Percentiles rank a stretch among this genome's conserved stretches.
Conservation (phyloP, 129 eudicot genomes). For the Pseudognaphalium luteoalbum region DNA sequence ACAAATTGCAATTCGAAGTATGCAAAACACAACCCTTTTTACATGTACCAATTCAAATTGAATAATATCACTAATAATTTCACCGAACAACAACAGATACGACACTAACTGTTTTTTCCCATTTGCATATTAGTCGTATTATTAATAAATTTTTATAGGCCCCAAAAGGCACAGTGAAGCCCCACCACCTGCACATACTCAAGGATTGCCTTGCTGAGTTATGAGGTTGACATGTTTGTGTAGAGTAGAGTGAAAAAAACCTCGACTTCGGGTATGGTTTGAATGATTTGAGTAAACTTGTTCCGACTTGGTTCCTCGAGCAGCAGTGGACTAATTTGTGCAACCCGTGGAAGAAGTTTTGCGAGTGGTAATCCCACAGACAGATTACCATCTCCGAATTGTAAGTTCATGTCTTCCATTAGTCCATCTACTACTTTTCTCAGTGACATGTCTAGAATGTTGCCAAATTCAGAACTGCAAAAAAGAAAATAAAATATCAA, state of each 20-base stretch:
- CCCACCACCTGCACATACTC: background rate
- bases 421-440: constrained; percentile 59
- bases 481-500: background rate
- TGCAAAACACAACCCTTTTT: background rate
- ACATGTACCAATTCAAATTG: background rate
- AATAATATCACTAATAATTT: background rate
- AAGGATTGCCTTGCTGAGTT: background rate
- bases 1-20: background rate
- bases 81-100: background rate
- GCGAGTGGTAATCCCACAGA: constrained; percentile 65
- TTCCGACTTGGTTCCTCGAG: constrained; percentile 65
- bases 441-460: constrained; percentile 64
- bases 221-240: constrained; percentile 52
- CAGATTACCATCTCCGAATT: constrained; percentile 47
- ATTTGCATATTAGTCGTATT: background rate
- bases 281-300: constrained; percentile 57
- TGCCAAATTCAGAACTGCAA: constrained; percentile 70
- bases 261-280: constrained; percentile 72
- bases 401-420: constrained; percentile 57
- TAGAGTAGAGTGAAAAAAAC: constrained; percentile 83
- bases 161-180: background rate
- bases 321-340: constrained; percentile 54
- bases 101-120: background rate
- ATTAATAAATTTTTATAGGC: background rate
- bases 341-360: constrained; percentile 65